These are phyloP conservation scores for Ammopiptanthus mongolicus DNA, from an alignment of 306 rosid genomes.

Conservation along the genomic window DNA sequence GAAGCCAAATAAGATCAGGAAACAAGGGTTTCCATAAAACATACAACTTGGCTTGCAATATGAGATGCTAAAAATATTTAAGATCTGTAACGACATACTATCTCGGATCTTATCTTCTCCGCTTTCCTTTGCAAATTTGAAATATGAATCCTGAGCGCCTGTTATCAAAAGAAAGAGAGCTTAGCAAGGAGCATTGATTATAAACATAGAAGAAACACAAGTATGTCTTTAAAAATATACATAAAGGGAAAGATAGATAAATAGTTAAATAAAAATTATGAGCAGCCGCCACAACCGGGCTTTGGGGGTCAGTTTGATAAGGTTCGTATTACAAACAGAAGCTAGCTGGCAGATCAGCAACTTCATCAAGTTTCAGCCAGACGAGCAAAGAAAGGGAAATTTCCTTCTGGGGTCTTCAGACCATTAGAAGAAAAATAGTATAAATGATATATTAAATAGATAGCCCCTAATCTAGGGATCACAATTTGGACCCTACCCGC, in stretches of 20 bases:
- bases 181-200: slow-evolving; percentile 11
- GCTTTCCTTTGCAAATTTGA: slow-evolving; percentile 57
- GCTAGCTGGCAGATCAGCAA: not conserved
- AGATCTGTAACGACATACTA: slow-evolving; percentile 44
- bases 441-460: too few species aligned
- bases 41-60: slow-evolving; percentile 7
- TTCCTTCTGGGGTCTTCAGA: not conserved
- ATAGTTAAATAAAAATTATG: not conserved
- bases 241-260: not conserved
- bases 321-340: not conserved
- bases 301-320: not conserved
- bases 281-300: not conserved
- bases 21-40: not conserved
- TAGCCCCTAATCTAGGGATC: too few species aligned
- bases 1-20: slow-evolving; percentile 15
- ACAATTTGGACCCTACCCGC: too few species aligned
- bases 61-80: not conserved
- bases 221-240: not conserved
- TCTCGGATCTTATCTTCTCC: slow-evolving; percentile 61
- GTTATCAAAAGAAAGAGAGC: slow-evolving; percentile 26
- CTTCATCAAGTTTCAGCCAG: not conserved
- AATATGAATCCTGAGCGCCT: slow-evolving; percentile 79
- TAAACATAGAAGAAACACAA: not conserved
- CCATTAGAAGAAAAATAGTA: too few species aligned
- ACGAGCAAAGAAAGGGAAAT: not conserved